Conservation (phyloP, 306 rosid genomes). For the Inga laurina region DNA sequence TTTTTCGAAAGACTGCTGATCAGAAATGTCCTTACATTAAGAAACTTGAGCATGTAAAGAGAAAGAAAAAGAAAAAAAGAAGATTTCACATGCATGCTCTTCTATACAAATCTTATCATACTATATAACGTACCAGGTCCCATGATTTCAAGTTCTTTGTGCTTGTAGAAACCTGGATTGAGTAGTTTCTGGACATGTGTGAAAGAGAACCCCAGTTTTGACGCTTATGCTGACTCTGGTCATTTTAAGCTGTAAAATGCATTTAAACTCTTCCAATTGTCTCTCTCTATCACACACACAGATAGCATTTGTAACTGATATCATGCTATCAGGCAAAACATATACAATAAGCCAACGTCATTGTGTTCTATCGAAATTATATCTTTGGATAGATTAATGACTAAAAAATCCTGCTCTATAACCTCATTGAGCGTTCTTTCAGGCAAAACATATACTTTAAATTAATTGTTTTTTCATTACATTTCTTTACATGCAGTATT, state of each 20-base stretch:
- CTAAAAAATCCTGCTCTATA: no score
- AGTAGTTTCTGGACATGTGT: constrained; percentile 12
- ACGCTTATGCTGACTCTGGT: background rate
- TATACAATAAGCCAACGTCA: background rate
- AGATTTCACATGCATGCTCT: background rate
- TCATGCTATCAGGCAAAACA: background rate
- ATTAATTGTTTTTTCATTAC: constrained; percentile 29
- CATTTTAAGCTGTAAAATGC: constrained; percentile 27
- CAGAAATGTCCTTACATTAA: background rate
- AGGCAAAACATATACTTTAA: background rate
- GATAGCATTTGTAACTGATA: constrained; percentile 2
- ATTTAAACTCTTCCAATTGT: constrained; percentile 15
- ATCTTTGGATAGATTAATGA: no score
- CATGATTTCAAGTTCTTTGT: constrained; percentile 2
- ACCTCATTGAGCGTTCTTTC: no score
- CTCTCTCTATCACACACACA: constrained; percentile 18
- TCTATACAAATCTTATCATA: background rate
- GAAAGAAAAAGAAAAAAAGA: background rate
- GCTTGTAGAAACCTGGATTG: constrained; percentile 13
- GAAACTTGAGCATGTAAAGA: background rate
- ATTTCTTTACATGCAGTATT: constrained; percentile 63
- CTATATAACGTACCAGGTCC: constrained; percentile 9
- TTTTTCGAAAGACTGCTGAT: background rate
- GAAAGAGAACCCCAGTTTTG: constrained; percentile 15
- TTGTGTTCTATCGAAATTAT: no score